A percentile compares a stretch with the other conserved stretches of the same genome.
Conservation (phyloP, 768 basidiomycete genomes). For the Dentipellis sp. region DNA sequence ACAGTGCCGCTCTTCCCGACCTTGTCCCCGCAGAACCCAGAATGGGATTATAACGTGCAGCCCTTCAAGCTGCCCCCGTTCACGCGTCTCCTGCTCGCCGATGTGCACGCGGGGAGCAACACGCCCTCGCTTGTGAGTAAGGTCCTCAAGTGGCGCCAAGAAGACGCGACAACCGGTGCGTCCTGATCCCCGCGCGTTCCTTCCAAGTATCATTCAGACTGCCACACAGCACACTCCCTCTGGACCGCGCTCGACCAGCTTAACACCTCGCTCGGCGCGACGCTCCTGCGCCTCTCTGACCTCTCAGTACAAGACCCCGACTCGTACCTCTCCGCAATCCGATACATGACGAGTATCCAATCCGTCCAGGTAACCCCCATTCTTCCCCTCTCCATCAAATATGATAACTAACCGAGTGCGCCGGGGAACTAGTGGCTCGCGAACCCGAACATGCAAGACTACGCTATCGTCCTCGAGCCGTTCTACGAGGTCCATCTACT, state of each 20-base stretch:
- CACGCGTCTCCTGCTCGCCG: constrained; percentile 82
- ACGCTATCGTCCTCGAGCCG: constrained; percentile 36
- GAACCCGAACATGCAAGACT: constrained; percentile 38
- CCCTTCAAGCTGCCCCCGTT: constrained; percentile 79
- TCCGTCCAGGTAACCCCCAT: constrained; percentile 38
- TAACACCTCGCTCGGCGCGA: constrained; percentile 50
- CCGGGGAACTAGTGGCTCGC: constrained; percentile 43
- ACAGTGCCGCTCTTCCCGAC: constrained; percentile 32
- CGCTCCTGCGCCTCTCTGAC: constrained; percentile 41
- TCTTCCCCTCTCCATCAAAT: neutral
- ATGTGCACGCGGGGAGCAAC: constrained; percentile 93
- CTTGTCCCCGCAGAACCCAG: constrained; percentile 53
- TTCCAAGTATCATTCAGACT: neutral
- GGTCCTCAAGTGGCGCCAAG: constrained; percentile 83
- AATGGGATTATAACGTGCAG: constrained; percentile 65
- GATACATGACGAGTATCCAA: constrained; percentile 52
- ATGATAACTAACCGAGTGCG: neutral
- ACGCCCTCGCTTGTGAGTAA: constrained; percentile 90
- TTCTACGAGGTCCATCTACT: constrained; percentile 51
- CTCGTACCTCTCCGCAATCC: constrained; percentile 47
- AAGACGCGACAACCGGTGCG: constrained; percentile 47
- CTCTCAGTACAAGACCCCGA: constrained; percentile 37
- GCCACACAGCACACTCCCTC: constrained; percentile 41
- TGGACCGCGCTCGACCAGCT: constrained; percentile 58
- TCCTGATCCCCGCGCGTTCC: neutral